phyloP scores from a whole-genome alignment of 2,329 filamentous ascomycete genomes.

The Ophiocordyceps sinensis region DNA sequence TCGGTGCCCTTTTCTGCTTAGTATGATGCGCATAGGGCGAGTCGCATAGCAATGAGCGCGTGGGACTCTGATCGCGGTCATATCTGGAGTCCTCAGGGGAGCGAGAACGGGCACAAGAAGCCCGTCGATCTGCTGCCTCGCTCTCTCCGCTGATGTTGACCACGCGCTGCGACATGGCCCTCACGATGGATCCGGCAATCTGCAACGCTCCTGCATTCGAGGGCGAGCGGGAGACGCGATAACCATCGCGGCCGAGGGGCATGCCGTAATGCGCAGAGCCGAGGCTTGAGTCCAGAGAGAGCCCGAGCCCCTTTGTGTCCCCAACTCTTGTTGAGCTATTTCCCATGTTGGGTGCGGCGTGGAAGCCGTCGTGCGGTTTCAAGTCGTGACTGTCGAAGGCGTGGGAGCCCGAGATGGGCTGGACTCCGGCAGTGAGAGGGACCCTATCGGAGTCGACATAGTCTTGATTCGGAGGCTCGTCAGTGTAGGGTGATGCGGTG shows the following conservation, averaged over 20 bases:
- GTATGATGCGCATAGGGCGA: conserved; percentile 37
- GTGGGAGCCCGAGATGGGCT: conserved; percentile 39
- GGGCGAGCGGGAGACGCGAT: conserved; percentile 44
- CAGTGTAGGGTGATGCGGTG: conserved; percentile 16
- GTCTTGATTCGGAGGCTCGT: conserved; percentile 16
- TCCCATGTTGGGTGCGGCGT: conserved; percentile 39
- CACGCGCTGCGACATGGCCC: conserved; percentile 88
- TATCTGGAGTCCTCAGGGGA: conserved; percentile 32
- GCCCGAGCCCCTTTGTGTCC: conserved; percentile 38
- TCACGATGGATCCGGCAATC: conserved; percentile 60
- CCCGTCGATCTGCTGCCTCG: conserved; percentile 62
- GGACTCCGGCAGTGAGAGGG: conserved; percentile 40
- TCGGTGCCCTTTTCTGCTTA: conserved; percentile 18
- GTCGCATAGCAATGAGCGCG: conserved; percentile 25
- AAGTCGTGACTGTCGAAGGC: conserved; percentile 24
- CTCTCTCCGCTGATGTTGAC: conserved; percentile 94
- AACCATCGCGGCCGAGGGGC: conserved; percentile 36
- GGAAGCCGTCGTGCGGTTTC: conserved; percentile 38
- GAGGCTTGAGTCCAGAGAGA: conserved; percentile 43
- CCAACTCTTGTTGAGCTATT: conserved; percentile 36
- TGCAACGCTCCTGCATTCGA: conserved; percentile 51
- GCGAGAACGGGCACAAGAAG: conserved; percentile 44
- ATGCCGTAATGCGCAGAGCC: conserved; percentile 38
- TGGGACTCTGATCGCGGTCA: conserved; percentile 11
- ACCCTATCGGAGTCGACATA: conserved; percentile 43